Percentiles rank a stretch among this genome's conserved stretches.
These are phyloP conservation scores for Herpotrichia juniperi DNA, from an alignment of 2,329 filamentous ascomycete genomes.

Conservation along the genomic window DNA sequence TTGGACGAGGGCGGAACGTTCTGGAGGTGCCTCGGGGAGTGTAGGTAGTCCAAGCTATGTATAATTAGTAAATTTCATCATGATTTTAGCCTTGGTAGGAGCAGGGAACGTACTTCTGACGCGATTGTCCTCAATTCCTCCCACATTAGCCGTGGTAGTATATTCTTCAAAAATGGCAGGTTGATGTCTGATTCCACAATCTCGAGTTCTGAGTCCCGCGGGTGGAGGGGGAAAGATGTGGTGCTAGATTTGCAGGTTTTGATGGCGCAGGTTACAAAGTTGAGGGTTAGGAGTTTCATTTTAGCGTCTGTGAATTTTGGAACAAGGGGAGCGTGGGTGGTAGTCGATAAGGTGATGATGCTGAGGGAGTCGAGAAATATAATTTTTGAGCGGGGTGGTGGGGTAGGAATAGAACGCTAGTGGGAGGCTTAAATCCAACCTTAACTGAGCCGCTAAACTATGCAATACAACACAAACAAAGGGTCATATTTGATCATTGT, in stretches of 20 bases:
- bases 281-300: slow-evolving; percentile 96
- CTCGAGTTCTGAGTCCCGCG: slow-evolving; percentile 88
- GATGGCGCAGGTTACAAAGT: slow-evolving; percentile 95
- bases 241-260: slow-evolving; percentile 88
- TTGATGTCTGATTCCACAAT: slow-evolving; percentile 84
- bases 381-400: slow-evolving; percentile 10
- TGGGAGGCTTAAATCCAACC: slow-evolving; percentile 24
- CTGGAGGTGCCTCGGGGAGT: slow-evolving; percentile 58
- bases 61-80: too few species aligned
- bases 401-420: slow-evolving; percentile 7
- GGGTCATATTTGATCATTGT: too few species aligned
- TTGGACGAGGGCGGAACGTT: neutral
- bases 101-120: slow-evolving; percentile 65
- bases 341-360: neutral
- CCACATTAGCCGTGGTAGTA: slow-evolving; percentile 91
- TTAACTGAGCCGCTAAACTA: slow-evolving; percentile 11
- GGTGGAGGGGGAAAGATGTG: slow-evolving; percentile 86
- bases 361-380: neutral
- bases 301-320: slow-evolving; percentile 5
- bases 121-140: slow-evolving; percentile 75
- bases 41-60: slow-evolving; percentile 77
- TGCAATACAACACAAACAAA: too few species aligned
- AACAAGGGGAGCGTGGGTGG: neutral
- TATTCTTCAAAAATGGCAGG: slow-evolving; percentile 78
- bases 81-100: neutral